Conservation (phyloP, 2,329 filamentous ascomycete genomes). For the Trichoderma asperellum region DNA sequence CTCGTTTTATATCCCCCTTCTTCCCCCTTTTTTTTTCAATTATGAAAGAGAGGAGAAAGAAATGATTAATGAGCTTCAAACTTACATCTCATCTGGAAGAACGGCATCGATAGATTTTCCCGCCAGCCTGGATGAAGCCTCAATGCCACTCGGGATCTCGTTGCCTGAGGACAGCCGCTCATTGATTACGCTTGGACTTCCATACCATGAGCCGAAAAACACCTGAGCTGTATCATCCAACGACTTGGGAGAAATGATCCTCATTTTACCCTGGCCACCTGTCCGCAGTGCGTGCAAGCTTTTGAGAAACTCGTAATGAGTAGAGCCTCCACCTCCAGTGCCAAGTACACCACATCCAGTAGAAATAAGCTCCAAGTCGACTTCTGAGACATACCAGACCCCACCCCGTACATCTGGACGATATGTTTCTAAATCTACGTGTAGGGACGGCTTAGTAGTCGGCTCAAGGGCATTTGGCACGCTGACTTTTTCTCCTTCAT, state of each 20-base stretch:
- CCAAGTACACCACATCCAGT: conserved; percentile 44
- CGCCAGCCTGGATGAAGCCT: conserved; percentile 42
- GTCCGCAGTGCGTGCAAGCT: conserved; percentile 45
- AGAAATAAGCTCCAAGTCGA: conserved; percentile 43
- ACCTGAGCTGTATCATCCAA: conserved; percentile 46
- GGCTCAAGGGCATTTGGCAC: conserved; percentile 39
- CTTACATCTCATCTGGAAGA: conserved; percentile 46
- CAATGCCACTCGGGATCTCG: conserved; percentile 45
- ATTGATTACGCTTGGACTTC: conserved; percentile 48
- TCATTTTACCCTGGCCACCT: conserved; percentile 42
- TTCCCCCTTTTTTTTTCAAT: background rate
- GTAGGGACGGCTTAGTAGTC: conserved; percentile 40
- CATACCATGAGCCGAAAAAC: conserved; percentile 52
- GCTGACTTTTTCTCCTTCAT: conserved; percentile 36
- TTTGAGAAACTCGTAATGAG: conserved; percentile 51
- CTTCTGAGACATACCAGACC: conserved; percentile 44
- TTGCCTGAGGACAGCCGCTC: conserved; percentile 44
- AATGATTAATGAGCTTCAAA: background rate
- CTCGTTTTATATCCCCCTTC: background rate
- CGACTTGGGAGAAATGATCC: conserved; percentile 45
- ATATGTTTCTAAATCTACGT: conserved; percentile 40
- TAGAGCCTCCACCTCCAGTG: conserved; percentile 45
- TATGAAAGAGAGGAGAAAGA: background rate
- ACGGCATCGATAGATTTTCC: conserved; percentile 42
- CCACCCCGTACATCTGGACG: conserved; percentile 40